Percentiles rank a stretch among this genome's conserved stretches.
phyloP scores from a whole-genome alignment of 202 grass and related monocot species.

The Sporobolus alterniflorus region DNA sequence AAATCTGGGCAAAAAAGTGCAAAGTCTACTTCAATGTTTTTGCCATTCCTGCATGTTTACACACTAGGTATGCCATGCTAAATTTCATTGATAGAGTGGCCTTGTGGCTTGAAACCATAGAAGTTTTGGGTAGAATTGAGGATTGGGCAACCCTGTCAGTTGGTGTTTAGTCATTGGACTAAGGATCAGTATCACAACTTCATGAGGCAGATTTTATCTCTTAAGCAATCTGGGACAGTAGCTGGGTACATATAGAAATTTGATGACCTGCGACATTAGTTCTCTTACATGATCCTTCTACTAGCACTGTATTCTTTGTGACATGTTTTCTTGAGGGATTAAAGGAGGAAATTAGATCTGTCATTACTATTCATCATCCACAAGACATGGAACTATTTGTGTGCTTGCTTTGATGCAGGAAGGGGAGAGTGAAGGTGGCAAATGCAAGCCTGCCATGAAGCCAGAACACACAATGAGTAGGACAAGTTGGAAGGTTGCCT shows the following conservation, averaged over 20 bases:
- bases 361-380: background rate
- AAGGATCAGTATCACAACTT: background rate
- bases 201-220: background rate
- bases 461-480: too few relatives aligned
- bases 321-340: background rate
- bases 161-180: background rate
- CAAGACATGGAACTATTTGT: background rate
- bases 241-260: background rate
- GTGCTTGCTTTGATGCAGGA: background rate
- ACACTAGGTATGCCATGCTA: too few relatives aligned
- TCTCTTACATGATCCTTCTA: background rate
- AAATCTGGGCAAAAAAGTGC: too few relatives aligned
- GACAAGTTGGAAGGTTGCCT: rapidly evolving
- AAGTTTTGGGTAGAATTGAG: background rate
- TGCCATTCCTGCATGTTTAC: too few relatives aligned
- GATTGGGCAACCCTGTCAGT: background rate
- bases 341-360: background rate
- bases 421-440: background rate
- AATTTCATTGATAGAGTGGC: background rate
- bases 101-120: background rate
- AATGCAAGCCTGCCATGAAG: background rate
- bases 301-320: background rate
- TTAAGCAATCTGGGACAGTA: background rate
- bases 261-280: background rate
- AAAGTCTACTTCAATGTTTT: too few relatives aligned